phyloP scores from a whole-genome alignment of 148 eudicot species.

The Camellia sinensis region DNA sequence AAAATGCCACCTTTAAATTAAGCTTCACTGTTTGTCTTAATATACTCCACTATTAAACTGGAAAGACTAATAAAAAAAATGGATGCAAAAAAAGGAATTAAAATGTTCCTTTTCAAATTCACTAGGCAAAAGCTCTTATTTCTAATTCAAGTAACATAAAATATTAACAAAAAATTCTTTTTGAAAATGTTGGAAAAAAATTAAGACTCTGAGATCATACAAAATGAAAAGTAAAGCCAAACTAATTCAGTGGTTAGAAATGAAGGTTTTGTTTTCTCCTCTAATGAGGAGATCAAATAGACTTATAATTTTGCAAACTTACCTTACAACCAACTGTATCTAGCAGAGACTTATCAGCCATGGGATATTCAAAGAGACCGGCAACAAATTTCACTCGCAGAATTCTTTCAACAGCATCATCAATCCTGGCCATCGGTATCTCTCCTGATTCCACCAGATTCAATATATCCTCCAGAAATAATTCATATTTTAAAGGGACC shows the following conservation, averaged over 20 bases:
- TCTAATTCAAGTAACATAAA: not conserved
- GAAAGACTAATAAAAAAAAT: not conserved
- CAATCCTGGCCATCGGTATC: slow-evolving; percentile 75
- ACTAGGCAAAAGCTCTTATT: not conserved
- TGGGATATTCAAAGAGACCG: slow-evolving; percentile 83
- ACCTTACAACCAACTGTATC: slow-evolving; percentile 91
- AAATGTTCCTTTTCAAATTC: not conserved
- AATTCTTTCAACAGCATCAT: slow-evolving; percentile 92
- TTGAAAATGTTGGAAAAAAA: not conserved
- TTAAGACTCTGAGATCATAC: not conserved
- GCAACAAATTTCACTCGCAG: slow-evolving; percentile 86
- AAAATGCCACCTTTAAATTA: not conserved
- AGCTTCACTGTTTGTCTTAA: not conserved
- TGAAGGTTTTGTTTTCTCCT: not conserved
- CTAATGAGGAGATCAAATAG: not conserved
- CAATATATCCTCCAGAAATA: slow-evolving; percentile 60
- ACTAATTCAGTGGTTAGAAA: not conserved
- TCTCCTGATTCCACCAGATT: slow-evolving; percentile 73
- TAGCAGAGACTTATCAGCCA: slow-evolving; percentile 68
- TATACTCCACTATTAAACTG: not conserved
- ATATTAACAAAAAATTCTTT: not conserved
- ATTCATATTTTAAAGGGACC: slow-evolving; percentile 70
- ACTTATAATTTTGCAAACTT: slow-evolving; percentile 16
- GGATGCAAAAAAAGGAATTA: not conserved
- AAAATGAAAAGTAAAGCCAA: not conserved